Evolutionary conservation across 805 yeast species (phyloP).

Genomic region (Ogataea pilisensis): DNA sequence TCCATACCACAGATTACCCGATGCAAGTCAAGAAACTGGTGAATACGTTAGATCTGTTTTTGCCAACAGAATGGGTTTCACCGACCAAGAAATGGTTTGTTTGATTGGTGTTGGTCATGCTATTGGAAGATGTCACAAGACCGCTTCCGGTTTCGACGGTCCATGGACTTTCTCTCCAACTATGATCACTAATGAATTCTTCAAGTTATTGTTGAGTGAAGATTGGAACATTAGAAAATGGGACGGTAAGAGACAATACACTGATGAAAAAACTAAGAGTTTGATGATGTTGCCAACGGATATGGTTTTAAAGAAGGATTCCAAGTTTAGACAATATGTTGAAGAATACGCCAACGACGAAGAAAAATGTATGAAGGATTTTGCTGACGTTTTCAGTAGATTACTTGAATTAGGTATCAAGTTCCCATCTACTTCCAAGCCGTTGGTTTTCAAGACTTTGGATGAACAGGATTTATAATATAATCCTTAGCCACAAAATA

Average conservation of each 20-base stretch:
- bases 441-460: slow-evolving; percentile 56
- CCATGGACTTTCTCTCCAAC: slow-evolving; percentile 88
- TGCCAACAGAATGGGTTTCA: slow-evolving; percentile 40
- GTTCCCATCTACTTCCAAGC: slow-evolving; percentile 47
- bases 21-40: slow-evolving; percentile 40
- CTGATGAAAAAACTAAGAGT: slow-evolving; percentile 51
- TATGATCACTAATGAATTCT: slow-evolving; percentile 71
- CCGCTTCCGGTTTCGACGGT: slow-evolving; percentile 77
- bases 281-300: slow-evolving; percentile 61
- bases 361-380: slow-evolving; percentile 46
- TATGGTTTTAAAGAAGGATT: slow-evolving; percentile 46
- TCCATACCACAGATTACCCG: slow-evolving; percentile 48
- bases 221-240: slow-evolving; percentile 59
- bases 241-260: slow-evolving; percentile 61
- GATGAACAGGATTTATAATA: slow-evolving; percentile 54
- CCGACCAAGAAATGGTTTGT: slow-evolving; percentile 43
- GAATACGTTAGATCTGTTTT: slow-evolving; percentile 44
- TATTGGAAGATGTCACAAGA: slow-evolving; percentile 44
- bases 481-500: no score
- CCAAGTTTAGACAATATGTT: slow-evolving; percentile 40
- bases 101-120: slow-evolving; percentile 46
- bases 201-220: slow-evolving; percentile 46
- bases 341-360: slow-evolving; percentile 47
- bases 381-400: slow-evolving; percentile 40
- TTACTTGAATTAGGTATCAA: slow-evolving; percentile 70